Percentiles rank a stretch among this genome's conserved stretches.
Conservation (phyloP, 2,329 filamentous ascomycete genomes). For the Pseudocercospora pini-densiflorae region DNA sequence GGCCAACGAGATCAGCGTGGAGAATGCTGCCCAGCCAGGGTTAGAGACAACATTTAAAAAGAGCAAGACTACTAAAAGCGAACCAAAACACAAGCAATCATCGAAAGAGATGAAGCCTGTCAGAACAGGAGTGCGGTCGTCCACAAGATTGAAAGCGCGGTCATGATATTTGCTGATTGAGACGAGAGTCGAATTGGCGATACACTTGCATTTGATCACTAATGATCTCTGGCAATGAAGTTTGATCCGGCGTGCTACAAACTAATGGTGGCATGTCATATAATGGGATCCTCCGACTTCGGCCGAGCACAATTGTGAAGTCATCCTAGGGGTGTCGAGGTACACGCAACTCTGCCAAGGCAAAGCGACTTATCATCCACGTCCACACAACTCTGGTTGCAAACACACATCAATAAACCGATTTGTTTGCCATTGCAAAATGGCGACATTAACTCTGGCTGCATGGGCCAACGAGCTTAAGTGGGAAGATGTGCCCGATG, state of each 20-base stretch:
- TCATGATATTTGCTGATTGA: not conserved
- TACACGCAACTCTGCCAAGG: not conserved
- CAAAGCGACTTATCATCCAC: not conserved
- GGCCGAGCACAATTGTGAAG: slow-evolving; percentile 8
- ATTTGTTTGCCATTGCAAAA: slow-evolving; percentile 26
- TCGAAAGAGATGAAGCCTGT: not conserved
- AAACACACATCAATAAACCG: not conserved
- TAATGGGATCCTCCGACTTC: slow-evolving; percentile 1
- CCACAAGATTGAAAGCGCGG: not conserved
- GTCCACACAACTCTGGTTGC: not conserved
- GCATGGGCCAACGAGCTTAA: slow-evolving; percentile 52
- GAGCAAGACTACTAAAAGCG: not conserved
- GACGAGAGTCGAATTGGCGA: no score
- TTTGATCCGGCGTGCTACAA: not conserved
- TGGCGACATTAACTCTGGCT: slow-evolving; percentile 56
- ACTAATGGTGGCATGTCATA: not conserved
- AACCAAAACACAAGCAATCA: not conserved
- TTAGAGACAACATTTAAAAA: slow-evolving; percentile 1
- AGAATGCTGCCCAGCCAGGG: not conserved
- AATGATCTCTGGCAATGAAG: not conserved
- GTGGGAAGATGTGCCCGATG: slow-evolving; percentile 46
- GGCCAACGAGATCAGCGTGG: not conserved
- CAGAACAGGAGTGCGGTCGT: not conserved
- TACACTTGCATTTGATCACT: no score
- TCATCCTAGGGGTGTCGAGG: not conserved